These are phyloP conservation scores for Pleurotus platypus DNA, from an alignment of 768 basidiomycete genomes.

Conservation along the genomic window DNA sequence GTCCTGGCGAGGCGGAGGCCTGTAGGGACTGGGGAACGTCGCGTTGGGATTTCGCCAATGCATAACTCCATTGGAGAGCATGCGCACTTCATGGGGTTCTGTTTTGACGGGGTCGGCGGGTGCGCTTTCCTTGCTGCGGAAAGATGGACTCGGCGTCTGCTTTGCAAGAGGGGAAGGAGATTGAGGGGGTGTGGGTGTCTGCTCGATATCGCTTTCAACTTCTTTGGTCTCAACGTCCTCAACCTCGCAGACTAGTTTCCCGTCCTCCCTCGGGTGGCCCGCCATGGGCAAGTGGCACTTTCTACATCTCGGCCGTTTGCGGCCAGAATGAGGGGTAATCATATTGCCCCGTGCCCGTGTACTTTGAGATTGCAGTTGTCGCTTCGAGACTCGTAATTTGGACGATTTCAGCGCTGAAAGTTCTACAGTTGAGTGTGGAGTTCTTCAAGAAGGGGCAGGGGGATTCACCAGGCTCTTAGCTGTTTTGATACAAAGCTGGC, in stretches of 20 bases:
- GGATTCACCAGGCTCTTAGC: neutral
- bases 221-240: neutral
- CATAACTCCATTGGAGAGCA: neutral
- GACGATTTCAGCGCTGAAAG: neutral
- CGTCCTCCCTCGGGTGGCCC: neutral
- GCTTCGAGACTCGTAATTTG: neutral
- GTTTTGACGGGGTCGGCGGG: neutral
- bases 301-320: conserved; percentile 12
- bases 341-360: neutral
- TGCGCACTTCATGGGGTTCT: neutral
- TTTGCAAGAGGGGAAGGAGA: neutral
- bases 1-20: neutral
- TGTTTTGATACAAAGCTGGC: neutral
- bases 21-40: neutral
- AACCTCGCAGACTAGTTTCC: neutral
- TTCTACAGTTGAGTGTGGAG: neutral
- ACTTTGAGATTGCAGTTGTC: neutral
- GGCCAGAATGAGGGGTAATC: conserved; percentile 3
- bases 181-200: neutral
- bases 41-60: conserved; percentile 5
- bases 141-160: neutral
- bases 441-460: no score
- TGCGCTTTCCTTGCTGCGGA: neutral
- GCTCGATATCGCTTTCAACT: neutral
- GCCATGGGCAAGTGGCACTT: conserved; percentile 9